Conservation (phyloP, 306 rosid species). For the Medicago arabica region DNA sequence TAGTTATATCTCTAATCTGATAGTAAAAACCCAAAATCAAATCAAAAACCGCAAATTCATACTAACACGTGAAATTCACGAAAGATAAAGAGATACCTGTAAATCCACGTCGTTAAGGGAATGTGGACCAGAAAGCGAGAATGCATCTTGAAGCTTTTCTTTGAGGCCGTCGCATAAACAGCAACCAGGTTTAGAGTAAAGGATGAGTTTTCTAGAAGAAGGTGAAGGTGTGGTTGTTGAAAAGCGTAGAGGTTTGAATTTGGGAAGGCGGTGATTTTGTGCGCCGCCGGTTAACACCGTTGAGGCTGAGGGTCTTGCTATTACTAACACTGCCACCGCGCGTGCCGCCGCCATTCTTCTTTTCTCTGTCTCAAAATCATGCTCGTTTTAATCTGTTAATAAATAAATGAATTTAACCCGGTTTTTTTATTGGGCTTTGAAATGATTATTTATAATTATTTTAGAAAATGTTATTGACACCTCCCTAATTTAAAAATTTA, state of each 20-base stretch:
- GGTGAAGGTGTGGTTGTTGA: conserved; percentile 58
- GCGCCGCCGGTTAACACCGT: conserved; percentile 39
- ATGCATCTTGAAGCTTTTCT: conserved; percentile 89
- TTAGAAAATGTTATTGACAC: neutral
- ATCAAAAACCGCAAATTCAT: conserved; percentile 1
- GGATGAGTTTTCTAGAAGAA: conserved; percentile 66
- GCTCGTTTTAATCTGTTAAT: neutral
- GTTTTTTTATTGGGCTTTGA: neutral
- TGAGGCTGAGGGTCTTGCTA: conserved; percentile 56
- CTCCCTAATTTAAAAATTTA: neutral
- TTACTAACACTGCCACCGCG: conserved; percentile 42
- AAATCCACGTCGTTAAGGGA: conserved; percentile 76
- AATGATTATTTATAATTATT: neutral
- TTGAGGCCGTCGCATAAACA: conserved; percentile 98
- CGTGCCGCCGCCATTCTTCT: conserved; percentile 49
- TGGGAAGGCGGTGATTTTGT: conserved; percentile 36
- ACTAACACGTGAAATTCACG: neutral
- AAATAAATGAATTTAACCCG: neutral
- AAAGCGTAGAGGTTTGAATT: conserved; percentile 45
- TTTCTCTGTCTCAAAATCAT: conserved; percentile 22
- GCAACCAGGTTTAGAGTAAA: conserved; percentile 94
- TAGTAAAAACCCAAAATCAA: conserved; percentile 37
- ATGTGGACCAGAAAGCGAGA: conserved; percentile 66
- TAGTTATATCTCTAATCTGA: conserved; percentile 86
- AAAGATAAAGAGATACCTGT: conserved; percentile 45